Percentiles rank a stretch among this genome's conserved stretches.
phyloP scores from a whole-genome alignment of 345 rosid species.

The Arabis alpina region DNA sequence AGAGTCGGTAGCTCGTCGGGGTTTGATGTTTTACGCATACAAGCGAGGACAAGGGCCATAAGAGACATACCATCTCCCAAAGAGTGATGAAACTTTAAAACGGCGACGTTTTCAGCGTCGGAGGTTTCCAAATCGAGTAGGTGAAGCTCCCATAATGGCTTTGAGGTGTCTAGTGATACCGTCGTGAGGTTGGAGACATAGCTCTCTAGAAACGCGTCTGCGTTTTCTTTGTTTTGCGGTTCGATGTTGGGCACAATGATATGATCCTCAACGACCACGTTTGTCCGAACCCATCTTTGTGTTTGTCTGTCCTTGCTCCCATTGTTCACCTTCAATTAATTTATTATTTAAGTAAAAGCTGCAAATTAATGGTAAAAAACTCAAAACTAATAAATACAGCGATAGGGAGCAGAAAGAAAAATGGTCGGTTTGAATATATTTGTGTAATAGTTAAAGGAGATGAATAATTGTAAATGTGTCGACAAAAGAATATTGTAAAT shows the following conservation, averaged over 20 bases:
- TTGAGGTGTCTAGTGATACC: constrained; percentile 57
- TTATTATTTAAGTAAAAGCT: not conserved
- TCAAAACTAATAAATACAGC: not conserved
- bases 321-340: constrained; percentile 46
- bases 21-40: constrained; percentile 60
- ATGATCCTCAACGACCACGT: constrained; percentile 61
- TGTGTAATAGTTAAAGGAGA: not conserved
- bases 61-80: constrained; percentile 69
- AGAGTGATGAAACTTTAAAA: constrained; percentile 66
- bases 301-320: constrained; percentile 42
- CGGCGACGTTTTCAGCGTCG: constrained; percentile 59
- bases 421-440: not conserved
- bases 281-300: constrained; percentile 64
- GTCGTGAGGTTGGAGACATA: constrained; percentile 65
- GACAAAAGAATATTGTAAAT: too few species aligned
- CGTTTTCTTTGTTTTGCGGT: constrained; percentile 44
- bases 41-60: constrained; percentile 61
- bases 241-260: constrained; percentile 54
- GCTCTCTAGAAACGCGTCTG: constrained; percentile 63
- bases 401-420: not conserved
- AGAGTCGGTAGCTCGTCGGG: constrained; percentile 63
- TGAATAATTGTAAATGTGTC: too few species aligned
- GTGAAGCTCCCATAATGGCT: constrained; percentile 90
- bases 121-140: constrained; percentile 67
- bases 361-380: not conserved